phyloP scores from a whole-genome alignment of 805 yeast genomes.

The Wickerhamomyces kurtzmanii region DNA sequence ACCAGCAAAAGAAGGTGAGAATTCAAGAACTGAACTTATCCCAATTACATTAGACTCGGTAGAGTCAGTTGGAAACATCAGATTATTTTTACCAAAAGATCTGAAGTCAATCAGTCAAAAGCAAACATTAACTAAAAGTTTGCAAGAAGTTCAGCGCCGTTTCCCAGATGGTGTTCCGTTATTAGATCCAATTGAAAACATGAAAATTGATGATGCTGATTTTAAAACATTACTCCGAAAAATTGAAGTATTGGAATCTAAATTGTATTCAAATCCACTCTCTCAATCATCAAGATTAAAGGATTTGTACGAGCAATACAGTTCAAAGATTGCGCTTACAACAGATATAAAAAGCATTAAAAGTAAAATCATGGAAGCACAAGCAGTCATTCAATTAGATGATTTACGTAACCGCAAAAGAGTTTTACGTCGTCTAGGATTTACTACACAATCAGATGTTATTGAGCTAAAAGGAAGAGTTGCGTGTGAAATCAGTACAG shows the following conservation, averaged over 20 bases:
- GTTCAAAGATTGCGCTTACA: constrained; percentile 52
- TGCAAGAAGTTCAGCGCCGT: constrained; percentile 72
- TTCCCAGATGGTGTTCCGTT: constrained; percentile 89
- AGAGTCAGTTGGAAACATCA: constrained; percentile 63
- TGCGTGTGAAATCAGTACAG: constrained; percentile 92
- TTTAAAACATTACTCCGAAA: constrained; percentile 66
- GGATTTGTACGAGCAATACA: constrained; percentile 56
- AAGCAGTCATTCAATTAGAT: constrained; percentile 87
- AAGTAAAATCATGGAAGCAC: constrained; percentile 68
- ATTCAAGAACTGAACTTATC: constrained; percentile 62
- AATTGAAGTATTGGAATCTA: constrained; percentile 73
- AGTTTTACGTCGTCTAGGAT: constrained; percentile 85
- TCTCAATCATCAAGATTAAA: constrained; percentile 49
- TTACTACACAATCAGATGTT: constrained; percentile 77
- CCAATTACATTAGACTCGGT: constrained; percentile 82
- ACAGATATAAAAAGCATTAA: constrained; percentile 49
- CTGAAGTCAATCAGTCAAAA: constrained; percentile 54
- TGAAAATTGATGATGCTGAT: constrained; percentile 83
- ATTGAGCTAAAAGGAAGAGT: constrained; percentile 96
- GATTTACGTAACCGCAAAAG: constrained; percentile 89
- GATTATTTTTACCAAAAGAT: constrained; percentile 73
- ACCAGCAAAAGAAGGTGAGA: constrained; percentile 69
- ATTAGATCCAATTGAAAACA: constrained; percentile 82
- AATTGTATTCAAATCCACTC: constrained; percentile 61
- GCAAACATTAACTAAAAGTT: constrained; percentile 55